These are phyloP conservation scores for Podospora tetraspora DNA, from an alignment of 495 filamentous ascomycete genomes.

Conservation along the genomic window DNA sequence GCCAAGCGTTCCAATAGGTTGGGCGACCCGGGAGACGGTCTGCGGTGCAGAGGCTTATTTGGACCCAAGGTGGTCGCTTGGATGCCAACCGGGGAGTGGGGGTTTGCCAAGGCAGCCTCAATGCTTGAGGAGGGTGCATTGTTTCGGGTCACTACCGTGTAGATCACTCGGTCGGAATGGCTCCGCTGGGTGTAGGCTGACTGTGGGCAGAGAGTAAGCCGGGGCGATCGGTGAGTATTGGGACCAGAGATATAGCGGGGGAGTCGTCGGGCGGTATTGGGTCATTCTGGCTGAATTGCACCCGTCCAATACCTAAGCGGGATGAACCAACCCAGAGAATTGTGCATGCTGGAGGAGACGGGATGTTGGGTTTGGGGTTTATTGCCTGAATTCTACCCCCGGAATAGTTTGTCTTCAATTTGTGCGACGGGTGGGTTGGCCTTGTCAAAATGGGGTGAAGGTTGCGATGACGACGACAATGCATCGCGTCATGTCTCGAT, in stretches of 20 bases:
- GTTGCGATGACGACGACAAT: neutral
- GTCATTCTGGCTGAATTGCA: neutral
- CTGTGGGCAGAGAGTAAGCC: neutral
- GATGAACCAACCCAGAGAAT: neutral
- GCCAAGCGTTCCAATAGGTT: conserved; percentile 1
- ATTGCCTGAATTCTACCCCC: neutral
- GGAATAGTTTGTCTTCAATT: neutral
- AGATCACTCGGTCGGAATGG: neutral
- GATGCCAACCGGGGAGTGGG: conserved; percentile 3
- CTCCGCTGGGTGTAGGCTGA: neutral
- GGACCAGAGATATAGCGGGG: neutral
- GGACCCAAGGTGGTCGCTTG: neutral
- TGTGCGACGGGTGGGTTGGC: neutral
- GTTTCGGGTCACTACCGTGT: neutral
- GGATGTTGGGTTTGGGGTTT: neutral
- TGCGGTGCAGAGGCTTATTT: neutral
- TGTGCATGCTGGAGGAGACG: neutral
- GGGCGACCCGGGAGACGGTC: neutral
- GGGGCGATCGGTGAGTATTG: neutral
- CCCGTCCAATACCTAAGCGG: neutral
- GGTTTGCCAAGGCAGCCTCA: conserved; percentile 22
- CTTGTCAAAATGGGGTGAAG: neutral
- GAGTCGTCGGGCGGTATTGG: neutral
- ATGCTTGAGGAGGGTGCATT: neutral
- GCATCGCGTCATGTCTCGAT: neutral